Evolutionary conservation across 1,284 basidiomycete genomes (phyloP), one percentile per base, ranked within the genome.

Genomic region (Malassezia yamatoensis): DNA sequence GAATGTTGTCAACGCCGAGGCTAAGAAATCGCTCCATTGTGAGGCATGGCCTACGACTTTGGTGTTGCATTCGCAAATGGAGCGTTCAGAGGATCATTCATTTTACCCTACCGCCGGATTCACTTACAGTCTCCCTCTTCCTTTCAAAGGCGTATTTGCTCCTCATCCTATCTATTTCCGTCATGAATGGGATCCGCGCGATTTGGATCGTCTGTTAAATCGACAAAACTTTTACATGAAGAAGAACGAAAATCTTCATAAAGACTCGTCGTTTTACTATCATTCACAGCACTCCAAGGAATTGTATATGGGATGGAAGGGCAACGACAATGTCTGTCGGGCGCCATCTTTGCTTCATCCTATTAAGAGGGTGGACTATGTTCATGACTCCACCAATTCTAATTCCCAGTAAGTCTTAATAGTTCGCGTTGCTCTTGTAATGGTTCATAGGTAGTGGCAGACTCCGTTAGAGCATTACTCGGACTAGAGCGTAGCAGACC

Each of bases 81-180:
- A 65, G 49, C 65, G 61, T 50, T 66, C 64, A 49, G 61, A 70
- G 53, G 63, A 65, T 41, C 69, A 74, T 61, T 68, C 65, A 46
- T 73, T 73, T 62, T 70, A 72, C 50, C 69, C 69, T 10, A 64
- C 73, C 45, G 69, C 69, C 15, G 72, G 69, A 10, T 73, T 69
- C 59, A 73, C 69, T n/a, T 67, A 74, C 58, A 68, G 65, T 45
- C 52, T 73, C 46, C 67, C 69, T 15, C 37, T 74, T 18, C 72
- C 72, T 11, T 74, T 72, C 64, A 74, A 74, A 64, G 72, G 70
- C 18, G 72, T 74, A 42, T 74, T 68, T 54, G 70, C 64, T 33
- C 72, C 72, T 7, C 68, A 72, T 50, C 72, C 72, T n/a, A 66
- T 74, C 61, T 73, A 70, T 64, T 74, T 74, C 60, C 63, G 72